Conservation (phyloP, 139 green algal species). For the Micromonas commoda region DNA sequence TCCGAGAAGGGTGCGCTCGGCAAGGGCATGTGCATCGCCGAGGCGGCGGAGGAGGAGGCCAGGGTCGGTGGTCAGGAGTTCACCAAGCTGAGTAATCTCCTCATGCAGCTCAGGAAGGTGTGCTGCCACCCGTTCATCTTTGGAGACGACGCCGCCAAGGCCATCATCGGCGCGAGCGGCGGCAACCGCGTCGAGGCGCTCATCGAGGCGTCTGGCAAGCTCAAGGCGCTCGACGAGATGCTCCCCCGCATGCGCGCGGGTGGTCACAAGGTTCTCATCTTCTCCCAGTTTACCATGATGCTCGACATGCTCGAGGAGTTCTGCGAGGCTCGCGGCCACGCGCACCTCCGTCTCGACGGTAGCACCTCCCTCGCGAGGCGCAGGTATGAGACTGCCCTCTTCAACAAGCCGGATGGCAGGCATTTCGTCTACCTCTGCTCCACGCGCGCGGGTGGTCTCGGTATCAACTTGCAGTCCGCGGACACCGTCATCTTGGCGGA, state of each 20-base stretch:
- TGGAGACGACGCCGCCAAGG: conserved; percentile 61
- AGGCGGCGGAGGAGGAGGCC: background rate
- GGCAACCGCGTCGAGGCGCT: conserved; percentile 31
- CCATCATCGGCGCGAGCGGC: conserved; percentile 43
- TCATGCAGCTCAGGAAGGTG: conserved; percentile 80
- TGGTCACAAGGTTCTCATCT: conserved; percentile 58
- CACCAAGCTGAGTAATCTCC: conserved; percentile 53
- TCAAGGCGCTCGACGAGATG: conserved; percentile 59
- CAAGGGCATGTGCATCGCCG: background rate
- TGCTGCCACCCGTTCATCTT: conserved; percentile 71
- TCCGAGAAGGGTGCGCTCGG: background rate
- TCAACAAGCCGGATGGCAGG: conserved; percentile 51
- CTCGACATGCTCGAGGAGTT: conserved; percentile 65
- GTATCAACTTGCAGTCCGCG: conserved; percentile 75
- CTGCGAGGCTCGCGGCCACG: conserved; percentile 46
- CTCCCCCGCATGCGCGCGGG: conserved; percentile 45
- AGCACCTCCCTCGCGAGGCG: conserved; percentile 47
- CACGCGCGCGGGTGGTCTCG: conserved; percentile 68
- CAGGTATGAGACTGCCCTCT: conserved; percentile 46
- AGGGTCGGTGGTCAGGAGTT: conserved; percentile 44
- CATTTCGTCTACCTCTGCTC: conserved; percentile 63
- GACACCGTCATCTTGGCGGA: conserved; percentile 81
- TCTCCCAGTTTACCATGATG: conserved; percentile 63
- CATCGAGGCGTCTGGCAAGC: conserved; percentile 52
- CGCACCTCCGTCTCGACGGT: conserved; percentile 54